Evolutionary conservation across 2,329 filamentous ascomycete genomes (phyloP).

Genomic region (Talaromyces sp.): DNA sequence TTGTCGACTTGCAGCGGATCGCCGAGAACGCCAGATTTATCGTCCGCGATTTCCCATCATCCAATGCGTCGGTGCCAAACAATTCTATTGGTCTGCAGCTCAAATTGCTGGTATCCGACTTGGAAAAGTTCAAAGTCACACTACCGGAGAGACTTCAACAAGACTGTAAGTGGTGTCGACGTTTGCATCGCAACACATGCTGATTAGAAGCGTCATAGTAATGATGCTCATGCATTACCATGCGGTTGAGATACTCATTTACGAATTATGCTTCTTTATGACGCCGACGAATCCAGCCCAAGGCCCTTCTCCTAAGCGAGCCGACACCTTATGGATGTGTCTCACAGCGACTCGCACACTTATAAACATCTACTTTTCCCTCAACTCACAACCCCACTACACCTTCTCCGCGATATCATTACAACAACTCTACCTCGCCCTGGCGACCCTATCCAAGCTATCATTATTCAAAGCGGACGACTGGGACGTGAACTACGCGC

Average conservation of each 20-base stretch:
- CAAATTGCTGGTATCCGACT: conserved; percentile 9
- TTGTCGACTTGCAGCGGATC: conserved; percentile 12
- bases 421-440: conserved; percentile 10
- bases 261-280: conserved; percentile 11
- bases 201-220: not conserved
- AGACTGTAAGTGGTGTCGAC: conserved; percentile 8
- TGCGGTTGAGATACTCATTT: conserved; percentile 11
- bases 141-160: conserved; percentile 11
- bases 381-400: not conserved
- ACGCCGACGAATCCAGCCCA: conserved; percentile 1
- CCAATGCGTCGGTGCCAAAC: conserved; percentile 4
- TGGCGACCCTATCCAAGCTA: conserved; percentile 6
- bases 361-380: conserved; percentile 8
- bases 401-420: conserved; percentile 8
- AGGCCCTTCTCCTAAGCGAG: not conserved
- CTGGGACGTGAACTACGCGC: conserved; percentile 12
- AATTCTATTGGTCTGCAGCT: conserved; percentile 3
- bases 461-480: conserved; percentile 10
- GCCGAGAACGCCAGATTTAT: conserved; percentile 10
- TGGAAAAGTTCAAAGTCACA: conserved; percentile 9
- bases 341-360: conserved; percentile 10
- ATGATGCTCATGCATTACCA: conserved; percentile 12
- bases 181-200: not conserved
- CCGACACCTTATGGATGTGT: conserved; percentile 12
- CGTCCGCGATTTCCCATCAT: conserved; percentile 1